Percentiles rank a stretch among this genome's conserved stretches.
Evolutionary conservation across 129 eudicot species (phyloP).

Genomic region (Pittosporum tobira): DNA sequence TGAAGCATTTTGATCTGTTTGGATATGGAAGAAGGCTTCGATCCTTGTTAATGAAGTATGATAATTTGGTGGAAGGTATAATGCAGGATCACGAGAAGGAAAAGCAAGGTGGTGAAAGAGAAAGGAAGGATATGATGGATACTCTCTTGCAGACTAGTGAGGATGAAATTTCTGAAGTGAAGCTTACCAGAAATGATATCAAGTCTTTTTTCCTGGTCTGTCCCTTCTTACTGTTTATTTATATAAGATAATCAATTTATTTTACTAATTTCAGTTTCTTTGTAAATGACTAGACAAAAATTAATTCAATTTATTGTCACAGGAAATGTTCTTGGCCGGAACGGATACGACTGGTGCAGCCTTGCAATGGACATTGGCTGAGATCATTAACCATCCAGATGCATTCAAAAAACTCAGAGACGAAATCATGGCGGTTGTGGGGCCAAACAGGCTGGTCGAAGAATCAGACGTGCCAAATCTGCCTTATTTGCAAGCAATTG

Average conservation of each 20-base stretch:
- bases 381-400: slow-evolving; percentile 27
- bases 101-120: neutral
- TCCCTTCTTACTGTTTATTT: neutral
- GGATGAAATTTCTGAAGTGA: slow-evolving; percentile 27
- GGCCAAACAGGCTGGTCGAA: slow-evolving; percentile 16
- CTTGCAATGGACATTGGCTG: slow-evolving; percentile 23
- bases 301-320: neutral
- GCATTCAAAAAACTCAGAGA: slow-evolving; percentile 18
- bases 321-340: slow-evolving; percentile 30
- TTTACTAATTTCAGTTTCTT: neutral
- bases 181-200: slow-evolving; percentile 25
- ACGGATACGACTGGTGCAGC: slow-evolving; percentile 18
- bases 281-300: neutral
- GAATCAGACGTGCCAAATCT: slow-evolving; percentile 31
- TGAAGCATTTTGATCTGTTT: slow-evolving; percentile 33
- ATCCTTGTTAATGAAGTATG: slow-evolving; percentile 22
- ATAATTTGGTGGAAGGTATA: slow-evolving; percentile 32
- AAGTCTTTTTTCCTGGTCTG: slow-evolving; percentile 30
- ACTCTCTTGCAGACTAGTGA: slow-evolving; percentile 18
- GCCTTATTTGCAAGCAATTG: slow-evolving; percentile 19
- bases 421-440: slow-evolving; percentile 18
- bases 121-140: slow-evolving; percentile 25
- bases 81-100: slow-evolving; percentile 29
- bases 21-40: slow-evolving; percentile 35
- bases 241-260: neutral